Evolutionary conservation across 179 eudicot species (phyloP).

Genomic region (Camellia oleifera): DNA sequence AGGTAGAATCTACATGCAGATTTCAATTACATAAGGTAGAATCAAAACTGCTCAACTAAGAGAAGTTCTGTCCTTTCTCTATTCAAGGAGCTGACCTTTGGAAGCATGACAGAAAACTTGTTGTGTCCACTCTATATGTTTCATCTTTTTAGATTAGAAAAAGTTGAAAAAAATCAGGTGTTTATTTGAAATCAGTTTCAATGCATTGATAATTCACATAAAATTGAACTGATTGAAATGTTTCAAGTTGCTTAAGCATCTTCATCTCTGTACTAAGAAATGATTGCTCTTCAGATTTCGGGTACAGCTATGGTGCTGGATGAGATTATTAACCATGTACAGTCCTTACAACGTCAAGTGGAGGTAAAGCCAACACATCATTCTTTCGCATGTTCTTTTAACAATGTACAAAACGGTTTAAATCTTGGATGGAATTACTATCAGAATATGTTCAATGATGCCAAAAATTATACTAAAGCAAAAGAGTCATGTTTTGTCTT

Average conservation of each 20-base stretch:
- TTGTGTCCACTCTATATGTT: neutral
- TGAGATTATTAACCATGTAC: conserved; percentile 96
- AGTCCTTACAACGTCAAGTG: conserved; percentile 89
- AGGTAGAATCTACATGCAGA: neutral
- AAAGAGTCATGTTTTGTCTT: neutral
- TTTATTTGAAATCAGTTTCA: neutral
- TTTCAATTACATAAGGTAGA: neutral
- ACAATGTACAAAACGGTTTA: neutral
- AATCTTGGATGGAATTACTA: neutral
- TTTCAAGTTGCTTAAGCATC: neutral
- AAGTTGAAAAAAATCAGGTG: neutral
- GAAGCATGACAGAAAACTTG: neutral
- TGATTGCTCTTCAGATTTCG: conserved; percentile 61
- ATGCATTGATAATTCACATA: neutral
- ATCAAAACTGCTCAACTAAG: conserved; percentile 2
- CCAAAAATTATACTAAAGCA: neutral
- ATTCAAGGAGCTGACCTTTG: neutral
- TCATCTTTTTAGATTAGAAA: neutral
- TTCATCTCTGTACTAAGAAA: neutral
- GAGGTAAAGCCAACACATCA: conserved; percentile 49
- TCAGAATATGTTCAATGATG: neutral
- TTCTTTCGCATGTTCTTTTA: neutral
- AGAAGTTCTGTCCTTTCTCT: neutral
- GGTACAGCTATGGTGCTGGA: conserved; percentile 97
- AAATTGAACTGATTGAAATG: neutral